Base-by-base conservation (phyloP, 176 grass and related monocot genomes). In the Aegilops bicornis region DNA sequence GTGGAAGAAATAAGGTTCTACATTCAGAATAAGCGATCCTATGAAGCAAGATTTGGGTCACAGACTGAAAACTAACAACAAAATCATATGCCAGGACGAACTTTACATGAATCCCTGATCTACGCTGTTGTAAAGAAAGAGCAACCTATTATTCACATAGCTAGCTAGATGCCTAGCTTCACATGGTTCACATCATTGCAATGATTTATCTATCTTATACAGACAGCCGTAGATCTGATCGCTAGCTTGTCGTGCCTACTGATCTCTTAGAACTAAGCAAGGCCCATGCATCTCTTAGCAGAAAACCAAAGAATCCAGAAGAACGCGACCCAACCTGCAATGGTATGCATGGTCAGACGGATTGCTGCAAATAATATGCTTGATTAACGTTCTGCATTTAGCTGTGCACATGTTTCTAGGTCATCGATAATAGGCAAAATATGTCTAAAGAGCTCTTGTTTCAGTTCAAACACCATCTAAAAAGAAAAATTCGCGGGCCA, bases 261-360 rank as follows among this genome's bases (percentile, higher is more conserved):
- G 95, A 91, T 85, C 80, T 66, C 23, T 87, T 87, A 4, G 81
- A 56, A 19, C 47, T 77, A 93, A 10, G 89, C 73, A 43, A 95
- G 56, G 59, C 72, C 42, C 62, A 95, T 4, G 69, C 86, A 93
- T 87, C 92, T 92, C 68, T 79, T 92, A 8, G 47, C 76, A 15
- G 48, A 75, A 82, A 89, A 84, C 88, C 89, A 95, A 69, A 87
- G 23, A 30, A 94, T 42, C 84, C 88, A 95, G 61, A 98, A 88
- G 71, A 98, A 92, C 22, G 86, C 91, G 62, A 71, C 82, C 96
- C 93, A 95, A 35, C 93, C 96, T 95, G 79, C 69, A 90, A 69
- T 16, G 29, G 78, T 54, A 54, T 39, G 50, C 35, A 78, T 52
- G 39, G 64, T 16, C 4, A 76, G 12, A 74, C 2, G 10, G 17